A percentile compares a stretch with the other conserved stretches of the same genome.
Evolutionary conservation across 176 grass and related monocot species (phyloP).

Genomic region (Lolium perenne): DNA sequence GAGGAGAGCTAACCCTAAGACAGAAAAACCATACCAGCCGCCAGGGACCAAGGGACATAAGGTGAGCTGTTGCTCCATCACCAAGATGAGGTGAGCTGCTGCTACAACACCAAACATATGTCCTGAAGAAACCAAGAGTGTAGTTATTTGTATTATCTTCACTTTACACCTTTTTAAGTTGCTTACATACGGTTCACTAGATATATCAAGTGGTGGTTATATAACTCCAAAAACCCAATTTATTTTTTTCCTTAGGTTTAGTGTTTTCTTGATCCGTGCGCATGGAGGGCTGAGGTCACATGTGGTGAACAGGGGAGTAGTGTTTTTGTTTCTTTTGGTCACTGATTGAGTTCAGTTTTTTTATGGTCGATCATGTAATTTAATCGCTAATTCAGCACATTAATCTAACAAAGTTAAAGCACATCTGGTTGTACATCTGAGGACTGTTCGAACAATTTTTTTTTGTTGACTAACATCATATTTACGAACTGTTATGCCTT

Average conservation of each 20-base stretch:
- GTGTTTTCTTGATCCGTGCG: background rate
- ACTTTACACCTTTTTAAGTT: background rate
- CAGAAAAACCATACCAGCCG: too few relatives aligned
- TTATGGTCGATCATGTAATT: background rate
- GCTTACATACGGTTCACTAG: background rate
- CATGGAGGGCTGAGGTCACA: background rate
- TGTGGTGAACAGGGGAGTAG: background rate
- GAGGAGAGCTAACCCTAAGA: too few relatives aligned
- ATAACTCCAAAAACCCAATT: background rate
- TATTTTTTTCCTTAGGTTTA: background rate
- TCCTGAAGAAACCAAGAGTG: background rate
- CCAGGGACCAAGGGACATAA: too few relatives aligned
- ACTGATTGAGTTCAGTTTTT: background rate
- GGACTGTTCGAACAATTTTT: background rate
- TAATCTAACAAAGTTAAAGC: background rate
- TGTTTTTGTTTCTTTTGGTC: background rate
- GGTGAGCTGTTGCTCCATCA: too few relatives aligned
- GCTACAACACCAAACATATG: too few relatives aligned
- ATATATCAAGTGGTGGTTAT: background rate
- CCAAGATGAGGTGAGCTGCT: too few relatives aligned
- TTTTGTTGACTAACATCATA: conserved; percentile 4
- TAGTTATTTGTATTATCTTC: background rate
- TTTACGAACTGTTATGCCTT: background rate
- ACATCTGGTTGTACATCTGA: background rate
- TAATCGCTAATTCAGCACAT: background rate